Evolutionary conservation across 140 eudicot species (phyloP), one percentile per base, ranked within the genome.

Genomic region (Anethum foeniculum): DNA sequence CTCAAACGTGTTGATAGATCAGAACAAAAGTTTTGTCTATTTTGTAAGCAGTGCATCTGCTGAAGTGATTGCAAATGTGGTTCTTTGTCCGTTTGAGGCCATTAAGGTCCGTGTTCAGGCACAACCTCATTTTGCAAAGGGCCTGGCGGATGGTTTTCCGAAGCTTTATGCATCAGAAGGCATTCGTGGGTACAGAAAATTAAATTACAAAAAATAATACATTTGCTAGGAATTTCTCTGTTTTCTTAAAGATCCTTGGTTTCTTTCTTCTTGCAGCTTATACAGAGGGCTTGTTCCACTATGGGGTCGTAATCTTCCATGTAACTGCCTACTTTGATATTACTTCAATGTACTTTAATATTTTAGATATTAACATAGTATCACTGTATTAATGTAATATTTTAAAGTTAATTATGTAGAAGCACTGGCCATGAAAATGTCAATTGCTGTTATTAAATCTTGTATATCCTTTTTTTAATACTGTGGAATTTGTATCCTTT

Each of bases 301-400:
- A 58, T 89, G 87, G 96, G 93, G 96, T 69, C 91, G 91, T 76
- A 91, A 89, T 80, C 80, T 91, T 82, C 96, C 96, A 89, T 91
- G 96, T 91, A 87, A 85, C 38, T 47, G 13, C 81, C 64, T 58
- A n/a, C 47, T 39, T 43, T 21, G 30, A 44, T 27, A 71, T 39
- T 75, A 46, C 12, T 52, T 28, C 14, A 32, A 3, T 36, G 49
- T 47, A 7, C 77, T 51, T 36, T 46, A 39, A 68, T 11, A 32
- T 13, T 62, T 68, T 15, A 36, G 76, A 34, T 71, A 15, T 23
- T 32, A 36, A 30, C 44, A 18, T 28, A 15, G 14, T 41, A 18
- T 72, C 2, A 34, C 47, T 72, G 1, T 2, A 18, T 72, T 14
- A 18, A 9, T 72, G 18, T 10, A 8, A 36, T 15, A 10, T 39